Evolutionary conservation across 2,329 filamentous ascomycete species (phyloP), one percentile per base, ranked within the genome.

Genomic region (Cordyceps farinosa): DNA sequence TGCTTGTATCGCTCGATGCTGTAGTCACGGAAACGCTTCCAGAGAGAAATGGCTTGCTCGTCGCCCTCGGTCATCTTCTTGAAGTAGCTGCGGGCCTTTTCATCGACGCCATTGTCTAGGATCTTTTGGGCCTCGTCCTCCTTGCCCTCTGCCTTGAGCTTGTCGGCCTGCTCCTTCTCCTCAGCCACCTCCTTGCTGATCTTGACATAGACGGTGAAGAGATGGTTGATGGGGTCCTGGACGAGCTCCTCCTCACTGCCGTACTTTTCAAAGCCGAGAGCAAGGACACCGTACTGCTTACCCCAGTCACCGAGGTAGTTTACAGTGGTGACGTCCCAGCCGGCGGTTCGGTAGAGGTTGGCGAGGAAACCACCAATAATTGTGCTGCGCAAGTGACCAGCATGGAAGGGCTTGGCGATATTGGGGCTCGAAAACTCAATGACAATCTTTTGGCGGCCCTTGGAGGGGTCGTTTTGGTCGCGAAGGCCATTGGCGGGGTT

Each of bases 401-500:
- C 90, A 72, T 92, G 89, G 79, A 92, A 92, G 30, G 89, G 90
- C 77, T 94, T 94, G 52, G 91, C 91, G 65, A 95, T 92, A 74
- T 95, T 95, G 57, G 91, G 91, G 8, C 89, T 92, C 8, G 89
- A 92, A 76, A 94, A 95, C 71, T 95, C 91, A 69, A 95, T 84
- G 58, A 95, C 69, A 47, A 87, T 83, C 65, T 82, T 84, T 80
- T 91, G 91, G 69, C 80, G 80, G 66, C 84, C 86, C 64, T 82
- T 79, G 58, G 79, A 81, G 8, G 85, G 81, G 71, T 91, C 83
- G 29, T 80, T 77, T 44, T 84, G 81, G 70, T 92, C 86, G 67
- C 81, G 82, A 42, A 88, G 77, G 8, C 87, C 88, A 40, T 85
- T 74, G 63, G 79, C 79, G 30, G 77, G 78, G 75, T 90, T 89